A percentile compares a stretch with the other conserved stretches of the same genome.
Evolutionary conservation across 257 asterid genomes (phyloP).

Genomic region (Pogostemon cablin): DNA sequence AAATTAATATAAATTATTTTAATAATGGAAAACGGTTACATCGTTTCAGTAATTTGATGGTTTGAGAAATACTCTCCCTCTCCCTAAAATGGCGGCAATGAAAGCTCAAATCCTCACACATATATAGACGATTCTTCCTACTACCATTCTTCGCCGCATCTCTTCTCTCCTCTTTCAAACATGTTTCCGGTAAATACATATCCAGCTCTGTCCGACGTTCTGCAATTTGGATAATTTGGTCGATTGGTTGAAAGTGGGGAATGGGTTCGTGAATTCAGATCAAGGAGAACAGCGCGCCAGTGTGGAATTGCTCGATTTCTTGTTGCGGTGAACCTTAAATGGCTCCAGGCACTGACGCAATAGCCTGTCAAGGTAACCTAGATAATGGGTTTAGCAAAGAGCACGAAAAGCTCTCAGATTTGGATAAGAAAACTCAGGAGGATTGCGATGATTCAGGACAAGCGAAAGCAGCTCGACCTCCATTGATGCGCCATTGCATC

Average conservation of each 20-base stretch:
- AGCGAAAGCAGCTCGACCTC: conserved; percentile 67
- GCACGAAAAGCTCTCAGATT: conserved; percentile 32
- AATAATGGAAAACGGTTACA: conserved; percentile 15
- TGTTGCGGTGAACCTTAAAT: conserved; percentile 26
- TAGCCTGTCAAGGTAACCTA: conserved; percentile 43
- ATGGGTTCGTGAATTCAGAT: conserved; percentile 29
- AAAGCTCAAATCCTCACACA: conserved; percentile 40
- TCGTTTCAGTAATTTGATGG: conserved; percentile 4
- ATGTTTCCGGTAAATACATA: neutral
- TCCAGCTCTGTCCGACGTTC: neutral
- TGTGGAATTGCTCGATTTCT: conserved; percentile 31
- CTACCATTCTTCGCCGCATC: conserved; percentile 49
- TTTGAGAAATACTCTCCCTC: conserved; percentile 1
- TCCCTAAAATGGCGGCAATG: conserved; percentile 38
- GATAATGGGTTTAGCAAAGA: conserved; percentile 54
- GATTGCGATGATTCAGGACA: conserved; percentile 47
- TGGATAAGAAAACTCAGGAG: conserved; percentile 47
- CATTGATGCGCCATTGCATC: conserved; percentile 79
- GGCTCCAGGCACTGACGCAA: conserved; percentile 58
- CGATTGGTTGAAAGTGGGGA: conserved; percentile 3
- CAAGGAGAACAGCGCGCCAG: conserved; percentile 1
- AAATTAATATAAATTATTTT: neutral
- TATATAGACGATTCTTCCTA: conserved; percentile 33
- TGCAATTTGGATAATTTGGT: neutral
- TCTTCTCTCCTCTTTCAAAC: conserved; percentile 22